A percentile compares a stretch with the other conserved stretches of the same genome.
Evolutionary conservation across 176 grass and related monocot genomes (phyloP).

Genomic region (Rhipidocladum racemiflorum): DNA sequence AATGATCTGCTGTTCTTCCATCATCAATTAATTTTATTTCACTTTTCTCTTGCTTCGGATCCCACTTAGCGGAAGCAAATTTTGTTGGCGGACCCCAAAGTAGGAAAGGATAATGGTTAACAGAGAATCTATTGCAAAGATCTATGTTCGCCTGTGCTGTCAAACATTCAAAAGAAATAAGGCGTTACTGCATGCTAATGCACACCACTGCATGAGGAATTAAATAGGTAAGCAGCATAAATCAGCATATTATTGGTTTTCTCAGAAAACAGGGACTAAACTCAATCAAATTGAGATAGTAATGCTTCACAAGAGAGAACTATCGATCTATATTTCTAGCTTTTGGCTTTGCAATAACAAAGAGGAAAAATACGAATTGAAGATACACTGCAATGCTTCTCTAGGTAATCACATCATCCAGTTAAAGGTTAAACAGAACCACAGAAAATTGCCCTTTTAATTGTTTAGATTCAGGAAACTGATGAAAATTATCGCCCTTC

Average conservation of each 20-base stretch:
- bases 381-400: not conserved
- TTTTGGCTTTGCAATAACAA: not conserved
- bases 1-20: slow-evolving; percentile 75
- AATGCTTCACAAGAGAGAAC: not conserved
- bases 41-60: slow-evolving; percentile 80
- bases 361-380: not conserved
- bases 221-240: not conserved
- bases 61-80: slow-evolving; percentile 62
- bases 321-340: not conserved
- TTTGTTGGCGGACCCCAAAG: slow-evolving; percentile 77
- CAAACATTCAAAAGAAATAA: slow-evolving; percentile 66
- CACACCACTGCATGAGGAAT: slow-evolving; percentile 13
- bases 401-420: not conserved
- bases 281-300: not conserved
- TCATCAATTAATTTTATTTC: slow-evolving; percentile 79
- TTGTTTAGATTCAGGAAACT: not conserved
- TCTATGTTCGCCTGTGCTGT: slow-evolving; percentile 77
- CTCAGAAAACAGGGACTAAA: not conserved
- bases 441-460: not conserved
- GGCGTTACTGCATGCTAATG: slow-evolving; percentile 22
- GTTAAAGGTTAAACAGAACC: not conserved
- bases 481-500: not conserved
- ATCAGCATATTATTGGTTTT: not conserved
- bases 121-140: slow-evolving; percentile 89
- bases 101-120: slow-evolving; percentile 81